phyloP scores from a whole-genome alignment of 306 rosid genomes.

The Alnus rubra region DNA sequence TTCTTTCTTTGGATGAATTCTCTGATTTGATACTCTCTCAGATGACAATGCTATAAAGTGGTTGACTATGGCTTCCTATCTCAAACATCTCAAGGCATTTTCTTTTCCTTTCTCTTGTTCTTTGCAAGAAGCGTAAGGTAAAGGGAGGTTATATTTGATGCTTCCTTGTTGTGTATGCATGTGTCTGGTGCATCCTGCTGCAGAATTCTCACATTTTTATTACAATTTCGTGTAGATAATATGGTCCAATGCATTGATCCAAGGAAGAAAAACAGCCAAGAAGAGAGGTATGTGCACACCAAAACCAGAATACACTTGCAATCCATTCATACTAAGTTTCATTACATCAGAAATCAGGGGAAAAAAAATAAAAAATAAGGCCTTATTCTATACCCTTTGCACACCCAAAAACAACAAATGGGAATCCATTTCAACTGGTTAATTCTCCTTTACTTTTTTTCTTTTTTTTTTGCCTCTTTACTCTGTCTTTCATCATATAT shows the following conservation, averaged over 20 bases:
- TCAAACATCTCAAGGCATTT: constrained; percentile 2
- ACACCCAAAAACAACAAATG: constrained; percentile 62
- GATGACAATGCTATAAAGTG: not conserved
- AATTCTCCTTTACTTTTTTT: constrained; percentile 37
- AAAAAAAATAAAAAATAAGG: constrained; percentile 27
- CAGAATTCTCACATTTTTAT: constrained; percentile 7
- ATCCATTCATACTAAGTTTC: constrained; percentile 68
- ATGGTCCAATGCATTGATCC: constrained; percentile 10
- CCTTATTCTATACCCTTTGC: constrained; percentile 74
- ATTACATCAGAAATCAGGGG: constrained; percentile 66
- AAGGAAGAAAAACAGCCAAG: constrained; percentile 29
- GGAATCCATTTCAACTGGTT: constrained; percentile 58
- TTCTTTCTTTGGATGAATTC: constrained; percentile 9
- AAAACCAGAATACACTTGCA: constrained; percentile 79
- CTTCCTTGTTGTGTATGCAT: not conserved
- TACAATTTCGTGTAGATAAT: constrained; percentile 1
- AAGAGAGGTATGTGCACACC: constrained; percentile 65
- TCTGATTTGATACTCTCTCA: constrained; percentile 10
- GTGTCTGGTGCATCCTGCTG: constrained; percentile 11
- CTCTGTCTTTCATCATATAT: constrained; percentile 52
- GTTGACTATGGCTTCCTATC: constrained; percentile 7
- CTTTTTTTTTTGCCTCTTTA: constrained; percentile 28
- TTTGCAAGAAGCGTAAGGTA: constrained; percentile 6
- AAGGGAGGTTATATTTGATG: not conserved
- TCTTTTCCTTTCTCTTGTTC: not conserved